A percentile compares a stretch with the other conserved stretches of the same genome.
Conservation (phyloP, 352 stramenopile genomes). For the Globisporangium alternatum region DNA sequence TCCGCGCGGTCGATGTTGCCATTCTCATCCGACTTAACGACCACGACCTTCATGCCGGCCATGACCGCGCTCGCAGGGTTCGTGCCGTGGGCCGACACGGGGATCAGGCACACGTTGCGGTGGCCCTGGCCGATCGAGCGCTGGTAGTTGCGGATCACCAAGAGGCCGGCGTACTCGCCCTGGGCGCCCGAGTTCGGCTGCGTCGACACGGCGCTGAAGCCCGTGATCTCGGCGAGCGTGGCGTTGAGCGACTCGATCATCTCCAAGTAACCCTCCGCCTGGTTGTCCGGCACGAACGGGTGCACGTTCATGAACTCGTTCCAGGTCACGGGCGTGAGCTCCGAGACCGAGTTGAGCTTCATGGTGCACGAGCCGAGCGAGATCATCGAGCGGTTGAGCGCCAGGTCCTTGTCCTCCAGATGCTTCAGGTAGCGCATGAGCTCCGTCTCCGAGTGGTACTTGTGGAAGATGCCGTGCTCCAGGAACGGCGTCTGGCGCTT, state of each 20-base stretch:
- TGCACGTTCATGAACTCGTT: constrained; percentile 97
- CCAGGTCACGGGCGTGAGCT: constrained; percentile 98
- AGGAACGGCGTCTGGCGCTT: constrained; percentile 83
- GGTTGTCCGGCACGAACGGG: constrained; percentile 95
- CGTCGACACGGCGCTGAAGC: constrained; percentile 96
- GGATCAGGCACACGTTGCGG: constrained; percentile 98
- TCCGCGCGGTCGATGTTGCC: constrained; percentile 97
- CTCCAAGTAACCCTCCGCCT: constrained; percentile 95
- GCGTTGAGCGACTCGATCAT: constrained; percentile 96
- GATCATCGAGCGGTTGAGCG: constrained; percentile 99
- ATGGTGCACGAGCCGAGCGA: constrained; percentile 99
- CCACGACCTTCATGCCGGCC: constrained; percentile 97
- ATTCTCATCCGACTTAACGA: constrained; percentile 95
- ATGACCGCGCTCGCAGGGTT: constrained; percentile 98
- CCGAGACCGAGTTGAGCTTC: constrained; percentile 98
- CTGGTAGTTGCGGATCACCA: constrained; percentile 97
- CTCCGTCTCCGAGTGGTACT: constrained; percentile 96
- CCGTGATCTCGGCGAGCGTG: constrained; percentile 97
- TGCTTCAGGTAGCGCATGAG: constrained; percentile 97
- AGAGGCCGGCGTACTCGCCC: constrained; percentile 97
- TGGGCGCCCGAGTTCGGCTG: constrained; percentile 98
- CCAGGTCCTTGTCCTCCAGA: constrained; percentile 98
- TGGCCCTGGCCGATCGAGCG: constrained; percentile 89
- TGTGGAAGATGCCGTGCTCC: constrained; percentile 96
- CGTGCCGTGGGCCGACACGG: constrained; percentile 97